These are phyloP conservation scores for Trametes polyzona DNA, from an alignment of 1,284 basidiomycete species.

Conservation along the genomic window DNA sequence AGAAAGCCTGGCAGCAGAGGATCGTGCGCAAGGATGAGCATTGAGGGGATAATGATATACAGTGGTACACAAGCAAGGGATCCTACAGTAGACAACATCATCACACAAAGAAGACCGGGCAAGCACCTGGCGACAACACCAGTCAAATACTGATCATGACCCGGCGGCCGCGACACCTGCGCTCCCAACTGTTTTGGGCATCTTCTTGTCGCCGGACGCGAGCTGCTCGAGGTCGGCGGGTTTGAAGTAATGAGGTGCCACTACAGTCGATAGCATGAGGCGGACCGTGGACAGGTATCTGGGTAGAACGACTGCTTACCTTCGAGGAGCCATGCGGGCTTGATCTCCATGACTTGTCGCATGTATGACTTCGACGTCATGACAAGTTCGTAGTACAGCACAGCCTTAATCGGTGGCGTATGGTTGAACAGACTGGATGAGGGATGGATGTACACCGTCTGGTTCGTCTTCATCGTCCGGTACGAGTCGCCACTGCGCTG, in stretches of 20 bases:
- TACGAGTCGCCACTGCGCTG: conserved; percentile 94
- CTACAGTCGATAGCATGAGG: conserved; percentile 41
- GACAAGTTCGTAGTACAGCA: conserved; percentile 95
- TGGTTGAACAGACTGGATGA: conserved; percentile 94
- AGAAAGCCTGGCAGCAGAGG: too few species aligned
- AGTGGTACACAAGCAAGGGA: conserved; percentile 1
- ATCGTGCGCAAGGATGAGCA: too few species aligned
- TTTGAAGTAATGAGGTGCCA: conserved; percentile 95
- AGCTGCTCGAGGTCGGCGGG: conserved; percentile 85
- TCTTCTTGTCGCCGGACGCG: conserved; percentile 84
- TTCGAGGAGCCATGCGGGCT: conserved; percentile 92
- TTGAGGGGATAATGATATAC: not conserved
- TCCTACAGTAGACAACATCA: not conserved
- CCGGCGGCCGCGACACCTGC: conserved; percentile 16
- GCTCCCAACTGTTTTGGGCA: conserved; percentile 72
- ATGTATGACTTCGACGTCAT: conserved; percentile 89
- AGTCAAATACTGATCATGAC: conserved; percentile 3
- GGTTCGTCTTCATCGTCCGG: conserved; percentile 91
- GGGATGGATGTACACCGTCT: conserved; percentile 96
- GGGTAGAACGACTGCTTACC: conserved; percentile 48
- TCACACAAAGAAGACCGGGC: not conserved
- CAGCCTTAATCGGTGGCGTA: conserved; percentile 89
- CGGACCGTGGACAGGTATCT: not conserved
- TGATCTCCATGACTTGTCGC: conserved; percentile 97
- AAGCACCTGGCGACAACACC: not conserved